Conservation (phyloP, 495 filamentous ascomycete genomes). For the Trichoderma asperelloides region DNA sequence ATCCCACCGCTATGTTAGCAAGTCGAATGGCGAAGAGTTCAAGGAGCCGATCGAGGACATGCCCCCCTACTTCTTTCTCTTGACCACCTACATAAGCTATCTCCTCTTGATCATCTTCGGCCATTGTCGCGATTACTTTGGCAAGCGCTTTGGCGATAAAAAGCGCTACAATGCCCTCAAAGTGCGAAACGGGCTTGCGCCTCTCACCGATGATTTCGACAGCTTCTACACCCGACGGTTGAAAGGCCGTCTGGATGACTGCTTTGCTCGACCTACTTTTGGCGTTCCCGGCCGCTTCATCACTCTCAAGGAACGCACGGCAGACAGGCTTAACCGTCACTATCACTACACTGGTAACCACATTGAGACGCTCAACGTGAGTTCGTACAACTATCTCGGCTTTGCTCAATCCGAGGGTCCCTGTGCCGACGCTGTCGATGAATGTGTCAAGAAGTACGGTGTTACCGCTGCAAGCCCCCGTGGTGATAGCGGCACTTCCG, state of each 20-base stretch:
- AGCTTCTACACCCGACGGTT: slow-evolving; percentile 92
- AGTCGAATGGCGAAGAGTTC: slow-evolving; percentile 67
- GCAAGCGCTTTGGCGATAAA: slow-evolving; percentile 79
- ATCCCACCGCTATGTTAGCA: slow-evolving; percentile 78
- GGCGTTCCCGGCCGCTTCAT: slow-evolving; percentile 93
- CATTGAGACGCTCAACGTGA: slow-evolving; percentile 96
- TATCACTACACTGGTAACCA: slow-evolving; percentile 82
- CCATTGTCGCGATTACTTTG: slow-evolving; percentile 94
- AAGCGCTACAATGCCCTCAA: slow-evolving; percentile 77
- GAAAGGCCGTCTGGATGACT: slow-evolving; percentile 92
- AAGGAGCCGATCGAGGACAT: slow-evolving; percentile 85
- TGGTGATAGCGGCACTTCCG: slow-evolving; percentile 75
- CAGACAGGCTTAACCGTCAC: slow-evolving; percentile 77
- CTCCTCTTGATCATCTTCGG: slow-evolving; percentile 91
- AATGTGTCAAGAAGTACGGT: slow-evolving; percentile 73
- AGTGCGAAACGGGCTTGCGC: slow-evolving; percentile 79
- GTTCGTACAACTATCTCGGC: slow-evolving; percentile 97
- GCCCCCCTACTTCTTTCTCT: slow-evolving; percentile 89
- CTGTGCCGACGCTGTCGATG: slow-evolving; percentile 89
- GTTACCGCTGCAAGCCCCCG: slow-evolving; percentile 72
- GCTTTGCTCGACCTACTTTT: slow-evolving; percentile 83
- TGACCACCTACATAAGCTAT: slow-evolving; percentile 97
- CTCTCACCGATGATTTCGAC: slow-evolving; percentile 97
- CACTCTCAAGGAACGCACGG: slow-evolving; percentile 78
- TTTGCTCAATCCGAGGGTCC: slow-evolving; percentile 97